These are phyloP conservation scores for Scheffersomyces coipomensis DNA, from an alignment of 805 yeast genomes.

Conservation along the genomic window DNA sequence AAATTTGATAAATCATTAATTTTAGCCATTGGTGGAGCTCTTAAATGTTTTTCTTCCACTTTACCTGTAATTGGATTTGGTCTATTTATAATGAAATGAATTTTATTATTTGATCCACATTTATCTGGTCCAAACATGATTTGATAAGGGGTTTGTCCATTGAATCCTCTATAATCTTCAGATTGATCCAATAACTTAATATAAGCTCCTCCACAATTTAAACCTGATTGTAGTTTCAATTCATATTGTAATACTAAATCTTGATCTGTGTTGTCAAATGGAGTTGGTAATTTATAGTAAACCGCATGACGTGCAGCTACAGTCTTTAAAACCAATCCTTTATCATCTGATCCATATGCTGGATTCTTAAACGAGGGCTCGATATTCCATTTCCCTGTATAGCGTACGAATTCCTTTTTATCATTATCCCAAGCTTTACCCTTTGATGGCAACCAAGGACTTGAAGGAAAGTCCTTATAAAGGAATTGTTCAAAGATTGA, in stretches of 20 bases:
- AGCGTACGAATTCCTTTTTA: conserved; percentile 34
- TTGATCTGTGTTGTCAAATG: conserved; percentile 58
- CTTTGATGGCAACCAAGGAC: conserved; percentile 52
- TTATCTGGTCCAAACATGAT: conserved; percentile 94
- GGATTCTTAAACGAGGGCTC: conserved; percentile 50
- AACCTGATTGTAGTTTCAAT: conserved; percentile 75
- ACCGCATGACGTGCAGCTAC: conserved; percentile 84
- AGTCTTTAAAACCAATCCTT: conserved; percentile 72
- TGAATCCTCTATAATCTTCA: conserved; percentile 48
- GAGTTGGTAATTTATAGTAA: conserved; percentile 54
- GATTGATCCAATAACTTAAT: conserved; percentile 60
- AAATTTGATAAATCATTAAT: conserved; percentile 57
- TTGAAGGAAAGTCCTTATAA: conserved; percentile 17
- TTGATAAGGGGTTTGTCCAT: conserved; percentile 69
- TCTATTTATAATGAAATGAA: conserved; percentile 71
- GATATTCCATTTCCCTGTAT: conserved; percentile 74
- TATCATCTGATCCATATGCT: conserved; percentile 38
- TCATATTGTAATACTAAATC: conserved; percentile 87
- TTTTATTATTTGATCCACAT: conserved; percentile 78
- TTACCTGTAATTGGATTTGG: conserved; percentile 53
- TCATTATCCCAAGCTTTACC: conserved; percentile 49
- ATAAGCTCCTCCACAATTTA: conserved; percentile 89
- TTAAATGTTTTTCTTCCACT: conserved; percentile 67
- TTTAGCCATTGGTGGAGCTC: conserved; percentile 65
- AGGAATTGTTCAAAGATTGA: conserved; percentile 68